These are phyloP conservation scores for Aciculoconidium aculeatum DNA, from an alignment of 805 yeast genomes.

Conservation along the genomic window DNA sequence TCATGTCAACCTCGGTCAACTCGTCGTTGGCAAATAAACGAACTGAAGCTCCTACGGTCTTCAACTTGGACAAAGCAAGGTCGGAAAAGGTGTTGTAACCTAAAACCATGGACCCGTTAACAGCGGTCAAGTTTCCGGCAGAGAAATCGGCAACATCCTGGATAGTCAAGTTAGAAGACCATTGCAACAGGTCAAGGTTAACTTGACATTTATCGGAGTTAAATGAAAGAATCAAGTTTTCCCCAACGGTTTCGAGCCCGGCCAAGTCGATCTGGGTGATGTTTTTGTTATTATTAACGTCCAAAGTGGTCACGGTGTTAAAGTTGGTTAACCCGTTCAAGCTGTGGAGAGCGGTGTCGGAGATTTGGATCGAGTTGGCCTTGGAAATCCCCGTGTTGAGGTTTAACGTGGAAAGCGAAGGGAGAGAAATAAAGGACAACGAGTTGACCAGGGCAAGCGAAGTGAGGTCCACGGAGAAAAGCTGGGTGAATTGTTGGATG, in stretches of 20 bases:
- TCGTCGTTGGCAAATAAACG: constrained; percentile 40
- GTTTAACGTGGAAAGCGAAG: constrained; percentile 34
- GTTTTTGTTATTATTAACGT: constrained; percentile 41
- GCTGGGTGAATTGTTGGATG: constrained; percentile 34
- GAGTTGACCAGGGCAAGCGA: constrained; percentile 22
- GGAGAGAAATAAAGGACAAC: constrained; percentile 35
- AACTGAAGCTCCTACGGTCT: constrained; percentile 33
- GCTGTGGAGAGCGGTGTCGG: constrained; percentile 37
- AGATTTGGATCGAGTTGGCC: constrained; percentile 28
- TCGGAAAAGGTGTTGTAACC: constrained; percentile 35
- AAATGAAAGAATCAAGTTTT: constrained; percentile 34
- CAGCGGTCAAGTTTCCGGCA: constrained; percentile 27
- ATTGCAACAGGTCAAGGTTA: constrained; percentile 28
- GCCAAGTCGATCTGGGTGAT: constrained; percentile 29
- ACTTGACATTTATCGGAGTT: constrained; percentile 32
- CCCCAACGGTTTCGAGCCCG: constrained; percentile 26
- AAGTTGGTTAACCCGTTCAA: constrained; percentile 29
- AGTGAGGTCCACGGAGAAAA: constrained; percentile 31
- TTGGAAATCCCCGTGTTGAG: constrained; percentile 31
- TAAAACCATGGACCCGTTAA: constrained; percentile 35
- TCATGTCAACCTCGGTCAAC: constrained; percentile 24
- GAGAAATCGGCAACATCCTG: constrained; percentile 33
- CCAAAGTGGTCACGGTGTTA: constrained; percentile 26
- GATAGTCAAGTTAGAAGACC: constrained; percentile 40
- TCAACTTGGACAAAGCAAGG: constrained; percentile 24